phyloP scores from a whole-genome alignment of 495 filamentous ascomycete genomes.

The Bryoglossum gracile region DNA sequence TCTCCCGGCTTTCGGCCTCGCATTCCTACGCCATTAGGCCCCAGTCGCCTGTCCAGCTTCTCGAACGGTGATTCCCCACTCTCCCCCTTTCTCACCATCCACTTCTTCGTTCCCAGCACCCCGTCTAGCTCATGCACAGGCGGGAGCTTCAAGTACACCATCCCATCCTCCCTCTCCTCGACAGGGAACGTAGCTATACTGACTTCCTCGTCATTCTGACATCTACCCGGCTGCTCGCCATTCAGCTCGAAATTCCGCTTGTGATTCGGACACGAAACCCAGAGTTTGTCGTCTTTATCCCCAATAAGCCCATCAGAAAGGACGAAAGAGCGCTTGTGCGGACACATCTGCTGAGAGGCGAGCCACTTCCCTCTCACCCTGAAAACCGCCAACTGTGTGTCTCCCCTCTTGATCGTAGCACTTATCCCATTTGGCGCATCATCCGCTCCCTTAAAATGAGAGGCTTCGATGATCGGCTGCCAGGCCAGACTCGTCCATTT shows the following conservation, averaged over 20 bases:
- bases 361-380: slow-evolving; percentile 78
- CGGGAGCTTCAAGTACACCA: slow-evolving; percentile 82
- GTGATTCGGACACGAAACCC: slow-evolving; percentile 86
- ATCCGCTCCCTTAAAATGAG: slow-evolving; percentile 63
- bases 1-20: slow-evolving; percentile 33
- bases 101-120: slow-evolving; percentile 72
- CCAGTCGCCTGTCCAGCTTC: slow-evolving; percentile 57
- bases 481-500: slow-evolving; percentile 70
- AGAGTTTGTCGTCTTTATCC: slow-evolving; percentile 58
- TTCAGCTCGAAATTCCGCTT: slow-evolving; percentile 85
- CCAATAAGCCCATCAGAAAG: slow-evolving; percentile 83
- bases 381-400: slow-evolving; percentile 90
- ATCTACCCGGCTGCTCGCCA: slow-evolving; percentile 60
- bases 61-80: slow-evolving; percentile 50
- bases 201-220: slow-evolving; percentile 67
- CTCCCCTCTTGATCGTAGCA: slow-evolving; percentile 73
- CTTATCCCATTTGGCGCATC: slow-evolving; percentile 56
- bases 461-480: slow-evolving; percentile 75
- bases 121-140: slow-evolving; percentile 79
- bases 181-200: slow-evolving; percentile 83
- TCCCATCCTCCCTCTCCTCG: slow-evolving; percentile 68
- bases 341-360: slow-evolving; percentile 97
- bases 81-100: slow-evolving; percentile 66
- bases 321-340: slow-evolving; percentile 89
- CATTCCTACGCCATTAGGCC: slow-evolving; percentile 26